Evolutionary conservation across 2,329 filamentous ascomycete genomes (phyloP), one percentile per base, ranked within the genome.

Genomic region (Magnaporthales sp.): DNA sequence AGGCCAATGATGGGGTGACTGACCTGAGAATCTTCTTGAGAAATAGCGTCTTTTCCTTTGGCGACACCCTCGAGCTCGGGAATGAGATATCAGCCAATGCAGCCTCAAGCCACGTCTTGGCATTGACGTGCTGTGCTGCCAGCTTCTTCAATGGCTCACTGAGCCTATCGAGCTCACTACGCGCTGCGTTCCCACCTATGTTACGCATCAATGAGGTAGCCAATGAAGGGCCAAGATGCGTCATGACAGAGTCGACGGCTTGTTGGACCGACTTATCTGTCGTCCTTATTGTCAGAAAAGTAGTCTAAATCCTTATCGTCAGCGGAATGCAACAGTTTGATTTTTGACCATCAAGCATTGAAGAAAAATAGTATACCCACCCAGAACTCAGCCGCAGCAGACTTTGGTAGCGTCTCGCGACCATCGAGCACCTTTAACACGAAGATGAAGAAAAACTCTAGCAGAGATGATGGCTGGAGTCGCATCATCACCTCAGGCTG

Each of bases 341-440:
- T 7, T n/a, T 61, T 2, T 27, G 11, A n/a, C 27, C 61, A 32
- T 19, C 19, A 32, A 30, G 27, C 11, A 13, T 13, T 27, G 7
- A 15, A 3, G 26, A 19, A 7, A 60, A 19, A 10, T 8, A 24
- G 4, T 10, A 24, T 46, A 73, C 81, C 70, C 77, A 90, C 88
- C 91, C 92, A 95, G 69, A 96, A 91, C 30, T 90, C 86, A 9
- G 88, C 86, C 1, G 91, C 86, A 2, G 90, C 86, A 31, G 84
- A 84, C 77, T 95, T 96, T 0, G 91, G 90, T 10, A 96, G 79
- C 0, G 90, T 87, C 68, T 95, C 91, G 31, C 83, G 86, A 13
- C 89, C 89, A 60, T 88, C 84, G 7, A 96, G 78, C 8, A 91
- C 87, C 71, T 86, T 84, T 13, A 95, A 79, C 0, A 88, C 85